Base-by-base conservation (phyloP, 345 rosid genomes). In the Limnanthes douglasii region DNA sequence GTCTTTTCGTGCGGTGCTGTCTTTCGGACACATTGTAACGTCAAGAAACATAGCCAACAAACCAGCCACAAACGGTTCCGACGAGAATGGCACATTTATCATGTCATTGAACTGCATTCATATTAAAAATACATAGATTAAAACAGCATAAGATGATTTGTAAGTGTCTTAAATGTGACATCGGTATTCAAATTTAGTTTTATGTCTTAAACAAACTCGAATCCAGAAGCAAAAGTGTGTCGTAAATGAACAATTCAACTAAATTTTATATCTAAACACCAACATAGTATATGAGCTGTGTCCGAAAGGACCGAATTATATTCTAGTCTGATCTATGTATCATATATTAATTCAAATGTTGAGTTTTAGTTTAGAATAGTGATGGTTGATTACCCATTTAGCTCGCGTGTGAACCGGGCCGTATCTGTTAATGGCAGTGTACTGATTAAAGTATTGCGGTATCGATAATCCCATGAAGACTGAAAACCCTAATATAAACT, bases 71-170 rank as follows among this genome's bases (percentile, higher is more conserved):
- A 90, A 84, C 3, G 88, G 62, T 37, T 84, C 84, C 0, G 92
- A 84, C 0, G 98, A 79, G 61, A 74, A 74, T 2, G 98, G 92
- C 42, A 80, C 95, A 41, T 90, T 90, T 40, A 80, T 60, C 82
- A 90, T 90, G 61, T 90, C 98, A 41, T 90, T 90, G 69, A 90
- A 90, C 98, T 90, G 80, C 59, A 48, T 37, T 55, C 25, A 31
- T 35, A 50, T 4, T 19, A 42, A 10, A 19, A 15, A 44, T n/a
- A n/a, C n/a, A n/a, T n/a, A n/a, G n/a, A n/a, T n/a, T n/a, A n/a
- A n/a, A n/a, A n/a, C n/a, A n/a, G n/a, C n/a, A n/a, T n/a, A n/a
- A n/a, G n/a, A n/a, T n/a, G n/a, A n/a, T n/a, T n/a, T n/a, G n/a
- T n/a, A n/a, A n/a, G n/a, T n/a, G n/a, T 22, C 16, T 32, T 0